These are phyloP conservation scores for Kwoniella pini DNA, from an alignment of 768 basidiomycete genomes.

Conservation along the genomic window DNA sequence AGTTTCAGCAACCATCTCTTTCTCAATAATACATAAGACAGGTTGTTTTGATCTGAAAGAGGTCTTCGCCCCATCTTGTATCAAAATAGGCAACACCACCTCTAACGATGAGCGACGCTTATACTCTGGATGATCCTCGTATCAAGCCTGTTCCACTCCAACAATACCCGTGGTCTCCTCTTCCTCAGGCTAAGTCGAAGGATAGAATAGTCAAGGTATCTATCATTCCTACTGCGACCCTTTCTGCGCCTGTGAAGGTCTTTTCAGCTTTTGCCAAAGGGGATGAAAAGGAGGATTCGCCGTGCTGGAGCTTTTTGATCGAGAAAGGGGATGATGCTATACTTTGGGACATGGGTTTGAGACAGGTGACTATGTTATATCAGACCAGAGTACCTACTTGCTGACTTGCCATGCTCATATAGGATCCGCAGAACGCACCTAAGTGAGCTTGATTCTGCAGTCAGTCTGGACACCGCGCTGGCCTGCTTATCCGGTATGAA, in stretches of 20 bases:
- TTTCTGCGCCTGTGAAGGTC: constrained; percentile 11
- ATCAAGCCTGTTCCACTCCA: constrained; percentile 15
- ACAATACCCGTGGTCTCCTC: constrained; percentile 19
- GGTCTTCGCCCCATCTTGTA: no score
- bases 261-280: constrained; percentile 24
- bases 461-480: background rate
- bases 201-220: constrained; percentile 24
- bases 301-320: constrained; percentile 31
- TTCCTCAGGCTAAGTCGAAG: constrained; percentile 19
- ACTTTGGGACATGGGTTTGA: constrained; percentile 35
- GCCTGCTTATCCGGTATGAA: background rate
- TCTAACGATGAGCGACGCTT: constrained; percentile 9
- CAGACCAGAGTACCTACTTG: background rate
- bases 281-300: constrained; percentile 16
- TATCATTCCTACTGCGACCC: constrained; percentile 20
- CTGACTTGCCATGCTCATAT: background rate
- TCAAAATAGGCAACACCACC: background rate
- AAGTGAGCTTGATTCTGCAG: no score
- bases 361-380: background rate
- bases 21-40: no score
- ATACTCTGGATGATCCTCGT: constrained; percentile 22
- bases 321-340: constrained; percentile 23
- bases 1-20: no score
- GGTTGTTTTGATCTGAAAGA: no score
- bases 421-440: constrained; percentile 26